Conservation (phyloP, 2,329 filamentous ascomycete species). For the Colletotrichum echinochloae region DNA sequence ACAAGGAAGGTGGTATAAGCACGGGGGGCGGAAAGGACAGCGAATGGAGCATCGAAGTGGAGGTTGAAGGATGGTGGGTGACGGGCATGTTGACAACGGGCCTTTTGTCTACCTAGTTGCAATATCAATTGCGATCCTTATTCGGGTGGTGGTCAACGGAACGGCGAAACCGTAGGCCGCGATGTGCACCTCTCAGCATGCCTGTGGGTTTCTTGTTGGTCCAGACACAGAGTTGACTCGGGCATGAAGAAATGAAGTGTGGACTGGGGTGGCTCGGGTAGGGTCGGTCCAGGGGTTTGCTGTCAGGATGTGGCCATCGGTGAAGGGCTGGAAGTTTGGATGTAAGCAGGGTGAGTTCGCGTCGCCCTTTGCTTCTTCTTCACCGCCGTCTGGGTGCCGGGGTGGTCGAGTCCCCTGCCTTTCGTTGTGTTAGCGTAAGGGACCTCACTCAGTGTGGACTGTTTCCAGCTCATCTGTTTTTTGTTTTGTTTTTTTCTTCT, state of each 20-base stretch:
- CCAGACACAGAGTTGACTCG: background rate
- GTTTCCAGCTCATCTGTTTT: background rate
- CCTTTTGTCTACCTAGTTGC: background rate
- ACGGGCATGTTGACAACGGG: background rate
- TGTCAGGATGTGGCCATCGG: slow-evolving; percentile 23
- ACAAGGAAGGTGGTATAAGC: slow-evolving; percentile 19
- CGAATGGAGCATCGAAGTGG: background rate
- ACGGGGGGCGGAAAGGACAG: background rate
- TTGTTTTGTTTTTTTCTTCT: too few relatives aligned
- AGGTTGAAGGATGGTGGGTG: slow-evolving; percentile 2
- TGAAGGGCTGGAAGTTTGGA: slow-evolving; percentile 17
- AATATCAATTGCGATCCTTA: background rate
- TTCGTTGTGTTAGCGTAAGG: slow-evolving; percentile 1
- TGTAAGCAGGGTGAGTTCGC: background rate
- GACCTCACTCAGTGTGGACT: background rate
- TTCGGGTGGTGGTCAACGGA: background rate
- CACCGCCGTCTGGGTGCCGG: slow-evolving; percentile 33
- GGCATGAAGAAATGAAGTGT: slow-evolving; percentile 21
- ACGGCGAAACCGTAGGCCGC: slow-evolving; percentile 10
- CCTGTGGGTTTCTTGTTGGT: slow-evolving; percentile 3
- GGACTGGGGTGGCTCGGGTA: slow-evolving; percentile 1
- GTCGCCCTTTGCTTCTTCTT: slow-evolving; percentile 10
- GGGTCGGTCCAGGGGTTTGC: slow-evolving; percentile 11
- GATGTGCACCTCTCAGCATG: slow-evolving; percentile 7
- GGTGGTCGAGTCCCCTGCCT: slow-evolving; percentile 26